These are phyloP conservation scores for Talaromyces stipitatus DNA, from an alignment of 495 filamentous ascomycete genomes.

Conservation along the genomic window DNA sequence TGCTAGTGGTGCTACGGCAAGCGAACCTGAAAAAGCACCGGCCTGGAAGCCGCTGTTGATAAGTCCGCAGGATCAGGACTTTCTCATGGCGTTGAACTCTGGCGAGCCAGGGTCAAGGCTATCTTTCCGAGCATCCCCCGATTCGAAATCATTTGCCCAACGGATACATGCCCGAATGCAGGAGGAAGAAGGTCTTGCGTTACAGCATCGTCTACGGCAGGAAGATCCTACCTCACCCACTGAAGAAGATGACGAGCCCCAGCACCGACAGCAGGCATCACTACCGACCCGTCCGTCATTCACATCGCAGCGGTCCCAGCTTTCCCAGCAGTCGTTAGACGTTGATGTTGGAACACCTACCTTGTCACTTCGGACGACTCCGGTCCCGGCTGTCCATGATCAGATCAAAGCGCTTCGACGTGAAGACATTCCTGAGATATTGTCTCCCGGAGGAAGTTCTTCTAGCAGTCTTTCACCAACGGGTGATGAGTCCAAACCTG, in stretches of 20 bases:
- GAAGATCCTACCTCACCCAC: constrained; percentile 22
- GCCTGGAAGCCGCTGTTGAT: constrained; percentile 22
- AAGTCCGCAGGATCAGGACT: constrained; percentile 29
- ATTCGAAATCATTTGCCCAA: constrained; percentile 42
- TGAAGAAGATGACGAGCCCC: constrained; percentile 15
- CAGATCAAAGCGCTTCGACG: not conserved
- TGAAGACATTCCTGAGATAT: not conserved
- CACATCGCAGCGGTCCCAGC: constrained; percentile 1
- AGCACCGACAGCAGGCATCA: not conserved
- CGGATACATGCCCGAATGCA: constrained; percentile 63
- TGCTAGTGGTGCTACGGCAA: constrained; percentile 13
- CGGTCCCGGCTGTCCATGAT: constrained; percentile 5
- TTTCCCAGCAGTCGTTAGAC: constrained; percentile 3
- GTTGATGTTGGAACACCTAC: not conserved
- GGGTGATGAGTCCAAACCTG: not conserved
- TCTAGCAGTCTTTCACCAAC: constrained; percentile 26
- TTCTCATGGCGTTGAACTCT: constrained; percentile 27
- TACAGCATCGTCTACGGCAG: constrained; percentile 40
- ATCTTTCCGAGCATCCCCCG: constrained; percentile 34
- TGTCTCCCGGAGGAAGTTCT: constrained; percentile 4
- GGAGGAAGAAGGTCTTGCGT: constrained; percentile 60
- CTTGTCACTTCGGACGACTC: constrained; percentile 4
- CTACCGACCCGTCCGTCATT: constrained; percentile 3
- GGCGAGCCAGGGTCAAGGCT: constrained; percentile 29
- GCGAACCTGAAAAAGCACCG: constrained; percentile 8